Base-by-base conservation (phyloP, 2,329 filamentous ascomycete genomes). In the Cladophialophora chaetospira region DNA sequence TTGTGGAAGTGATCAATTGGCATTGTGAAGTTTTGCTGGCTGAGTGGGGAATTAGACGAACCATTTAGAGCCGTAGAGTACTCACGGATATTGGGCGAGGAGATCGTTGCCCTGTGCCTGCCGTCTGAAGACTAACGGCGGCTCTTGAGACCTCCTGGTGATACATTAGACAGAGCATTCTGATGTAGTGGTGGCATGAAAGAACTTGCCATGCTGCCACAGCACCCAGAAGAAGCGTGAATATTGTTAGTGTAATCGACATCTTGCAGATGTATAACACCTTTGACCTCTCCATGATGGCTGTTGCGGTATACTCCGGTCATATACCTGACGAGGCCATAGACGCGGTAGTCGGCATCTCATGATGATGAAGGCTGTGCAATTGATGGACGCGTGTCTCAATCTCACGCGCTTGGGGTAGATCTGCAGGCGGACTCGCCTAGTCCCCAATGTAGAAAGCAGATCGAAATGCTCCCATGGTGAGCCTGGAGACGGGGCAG, bases 21-120 rank as follows among this genome's bases (percentile, higher is more conserved):
- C 42, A 52, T 55, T 11, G 55, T 55, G 38, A 60, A 57, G 38
- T 79, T 81, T 66, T 79, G 68, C 36, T 23, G 45, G 17, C 53
- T 55, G 25, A n/a, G 13, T 31, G 28, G 15, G 10, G 13, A 6
- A 29, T 48, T 5, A 48, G 44, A 11, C 23, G 29, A 6, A 6
- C 6, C 13, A 13, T 33, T 33, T 6, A 33, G 29, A 6, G 29
- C 29, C 10, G 11, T 5, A 5, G 4, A 28, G 23, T 17, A 25
- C 48, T 29, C 8, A 51, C 35, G 48, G 48, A 33, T 51, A 51
- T 28, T 13, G 21, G 35, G 23, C 36, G 23, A 43, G 36, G 15
- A 51, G 48, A 19, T 42, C 15, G 15, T 23, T 21, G 11, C 35
- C 48, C n/a, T 29, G 15, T 15, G 48, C 13, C 15, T 19, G 48